Conservation (phyloP, 345 rosid genomes). For the Aquilaria malaccensis region DNA sequence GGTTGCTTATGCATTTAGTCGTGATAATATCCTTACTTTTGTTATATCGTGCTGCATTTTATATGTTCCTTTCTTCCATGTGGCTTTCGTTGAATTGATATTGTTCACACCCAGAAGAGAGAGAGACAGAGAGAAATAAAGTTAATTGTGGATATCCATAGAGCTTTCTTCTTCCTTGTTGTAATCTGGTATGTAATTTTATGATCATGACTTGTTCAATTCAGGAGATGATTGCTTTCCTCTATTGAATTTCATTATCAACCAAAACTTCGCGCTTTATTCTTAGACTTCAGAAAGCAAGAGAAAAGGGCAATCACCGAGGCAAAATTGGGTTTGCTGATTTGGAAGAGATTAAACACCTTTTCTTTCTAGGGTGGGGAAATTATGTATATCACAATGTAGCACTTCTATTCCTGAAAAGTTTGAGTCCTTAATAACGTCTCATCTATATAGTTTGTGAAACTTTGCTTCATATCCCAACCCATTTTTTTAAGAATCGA, state of each 20-base stretch:
- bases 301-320: neutral
- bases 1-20: neutral
- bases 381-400: neutral
- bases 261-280: neutral
- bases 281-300: neutral
- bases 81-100: neutral
- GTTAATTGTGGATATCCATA: neutral
- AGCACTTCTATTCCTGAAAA: too few species aligned
- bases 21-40: neutral
- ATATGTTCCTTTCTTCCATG: neutral
- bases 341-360: neutral
- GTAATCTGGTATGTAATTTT: too few species aligned
- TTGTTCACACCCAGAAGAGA: neutral
- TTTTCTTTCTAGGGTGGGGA: neutral
- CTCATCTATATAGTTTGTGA: neutral
- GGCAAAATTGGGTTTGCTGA: neutral
- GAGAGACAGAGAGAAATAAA: neutral
- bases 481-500: neutral
- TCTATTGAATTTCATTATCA: neutral
- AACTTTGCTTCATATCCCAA: neutral
- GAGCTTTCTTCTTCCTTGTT: neutral
- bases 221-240: neutral
- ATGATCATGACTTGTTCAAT: neutral
- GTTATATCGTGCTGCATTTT: too few species aligned
- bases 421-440: too few species aligned